phyloP scores from a whole-genome alignment of 805 yeast species.

The Saccharomyces paradoxus region DNA sequence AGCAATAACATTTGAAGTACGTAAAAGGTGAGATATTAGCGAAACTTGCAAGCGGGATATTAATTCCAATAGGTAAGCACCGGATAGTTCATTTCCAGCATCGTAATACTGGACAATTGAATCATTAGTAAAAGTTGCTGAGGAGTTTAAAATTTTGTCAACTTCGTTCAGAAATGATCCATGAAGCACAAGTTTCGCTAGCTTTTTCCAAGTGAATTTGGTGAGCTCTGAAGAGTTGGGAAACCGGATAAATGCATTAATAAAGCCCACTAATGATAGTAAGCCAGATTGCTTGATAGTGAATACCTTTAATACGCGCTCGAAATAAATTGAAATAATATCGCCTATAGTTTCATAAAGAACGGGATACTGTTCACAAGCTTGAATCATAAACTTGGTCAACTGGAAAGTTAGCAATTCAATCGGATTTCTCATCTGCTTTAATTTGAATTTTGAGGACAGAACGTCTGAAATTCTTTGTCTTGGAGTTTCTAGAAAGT shows the following conservation, averaged over 20 bases:
- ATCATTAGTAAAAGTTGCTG: conserved; percentile 20
- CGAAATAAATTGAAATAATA: conserved; percentile 24
- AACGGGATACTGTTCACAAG: conserved; percentile 25
- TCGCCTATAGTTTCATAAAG: conserved; percentile 12
- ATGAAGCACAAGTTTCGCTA: conserved; percentile 9
- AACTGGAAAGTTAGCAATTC: conserved; percentile 32
- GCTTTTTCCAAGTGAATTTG: conserved; percentile 13
- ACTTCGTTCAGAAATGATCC: conserved; percentile 13
- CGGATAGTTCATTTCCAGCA: conserved; percentile 22
- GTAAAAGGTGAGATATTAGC: conserved; percentile 10
- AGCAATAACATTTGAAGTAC: conserved; percentile 1
- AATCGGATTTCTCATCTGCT: conserved; percentile 33
- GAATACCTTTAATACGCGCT: conserved; percentile 7
- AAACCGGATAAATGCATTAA: conserved; percentile 26
- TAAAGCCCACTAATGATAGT: conserved; percentile 34
- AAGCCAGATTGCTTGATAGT: conserved; percentile 13
- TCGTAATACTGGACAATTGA: conserved; percentile 26
- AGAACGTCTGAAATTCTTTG: conserved; percentile 39
- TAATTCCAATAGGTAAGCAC: conserved; percentile 16
- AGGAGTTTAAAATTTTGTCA: conserved; percentile 11
- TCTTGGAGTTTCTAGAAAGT: conserved; percentile 43
- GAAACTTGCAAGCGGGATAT: conserved; percentile 20
- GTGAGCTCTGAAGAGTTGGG: conserved; percentile 10
- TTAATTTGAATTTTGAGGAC: conserved; percentile 28
- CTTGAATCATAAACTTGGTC: conserved; percentile 26